phyloP scores from a whole-genome alignment of 1,284 basidiomycete genomes.

The Apiotrichum brassicae region DNA sequence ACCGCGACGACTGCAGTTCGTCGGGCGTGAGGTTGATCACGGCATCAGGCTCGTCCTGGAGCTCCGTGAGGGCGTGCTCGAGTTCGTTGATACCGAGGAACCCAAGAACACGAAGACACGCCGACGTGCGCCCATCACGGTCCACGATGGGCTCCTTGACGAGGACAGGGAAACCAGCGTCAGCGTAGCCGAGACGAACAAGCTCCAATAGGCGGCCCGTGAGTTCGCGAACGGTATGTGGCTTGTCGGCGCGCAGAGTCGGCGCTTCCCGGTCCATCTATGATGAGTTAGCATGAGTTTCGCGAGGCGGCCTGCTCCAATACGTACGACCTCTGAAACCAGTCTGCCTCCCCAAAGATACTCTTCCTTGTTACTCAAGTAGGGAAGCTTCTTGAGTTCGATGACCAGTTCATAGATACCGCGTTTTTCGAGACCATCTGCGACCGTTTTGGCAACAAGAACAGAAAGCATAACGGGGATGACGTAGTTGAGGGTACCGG shows the following conservation, averaged over 20 bases:
- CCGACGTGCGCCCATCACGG: constrained; percentile 12
- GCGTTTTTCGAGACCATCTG: constrained; percentile 85
- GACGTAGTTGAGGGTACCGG: constrained; percentile 87
- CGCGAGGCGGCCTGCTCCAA: too few relatives aligned
- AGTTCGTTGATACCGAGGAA: constrained; percentile 89
- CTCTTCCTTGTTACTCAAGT: constrained; percentile 80
- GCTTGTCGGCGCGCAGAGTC: constrained; percentile 37
- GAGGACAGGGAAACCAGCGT: constrained; percentile 83
- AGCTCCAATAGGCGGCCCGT: constrained; percentile 41
- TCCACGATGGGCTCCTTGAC: constrained; percentile 50
- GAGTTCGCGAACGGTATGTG: constrained; percentile 38
- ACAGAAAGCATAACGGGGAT: constrained; percentile 85
- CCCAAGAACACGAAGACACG: constrained; percentile 64
- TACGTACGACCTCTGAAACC: constrained; percentile 67
- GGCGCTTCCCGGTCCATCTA: constrained; percentile 51
- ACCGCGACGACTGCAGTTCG: constrained; percentile 20
- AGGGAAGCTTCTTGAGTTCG: constrained; percentile 76
- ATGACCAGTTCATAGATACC: constrained; percentile 95
- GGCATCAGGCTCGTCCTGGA: constrained; percentile 65
- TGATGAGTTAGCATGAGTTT: constrained; percentile 5
- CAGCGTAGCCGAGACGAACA: constrained; percentile 47
- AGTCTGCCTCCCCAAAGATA: constrained; percentile 75
- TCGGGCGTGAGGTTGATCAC: constrained; percentile 58
- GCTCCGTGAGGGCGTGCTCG: constrained; percentile 71
- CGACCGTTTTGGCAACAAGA: constrained; percentile 86